Evolutionary conservation across 2,329 filamentous ascomycete genomes (phyloP).

Genomic region (Decorospora gaudefroyi): DNA sequence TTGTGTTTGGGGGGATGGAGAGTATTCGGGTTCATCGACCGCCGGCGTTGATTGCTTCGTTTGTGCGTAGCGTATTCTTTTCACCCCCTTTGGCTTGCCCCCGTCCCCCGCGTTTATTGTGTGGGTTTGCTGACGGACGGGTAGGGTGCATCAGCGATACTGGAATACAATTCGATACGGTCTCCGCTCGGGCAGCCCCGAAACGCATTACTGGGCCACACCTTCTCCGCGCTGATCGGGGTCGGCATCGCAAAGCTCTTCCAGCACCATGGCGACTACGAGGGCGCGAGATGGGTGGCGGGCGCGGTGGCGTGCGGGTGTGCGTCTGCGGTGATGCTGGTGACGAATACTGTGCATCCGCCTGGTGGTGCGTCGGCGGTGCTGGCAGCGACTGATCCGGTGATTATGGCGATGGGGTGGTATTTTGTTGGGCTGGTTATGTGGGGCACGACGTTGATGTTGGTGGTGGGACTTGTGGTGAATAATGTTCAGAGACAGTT

Average conservation of each 20-base stretch:
- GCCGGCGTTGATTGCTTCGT: slow-evolving; percentile 52
- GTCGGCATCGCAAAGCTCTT: slow-evolving; percentile 54
- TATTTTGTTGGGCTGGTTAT: slow-evolving; percentile 51
- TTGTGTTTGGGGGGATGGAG: slow-evolving; percentile 49
- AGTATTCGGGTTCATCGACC: slow-evolving; percentile 47
- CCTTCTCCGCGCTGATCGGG: slow-evolving; percentile 52
- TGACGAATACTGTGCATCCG: slow-evolving; percentile 56
- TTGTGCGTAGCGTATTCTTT: no score
- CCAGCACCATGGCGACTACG: slow-evolving; percentile 45
- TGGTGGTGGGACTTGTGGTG: slow-evolving; percentile 49
- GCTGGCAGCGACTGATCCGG: slow-evolving; percentile 49
- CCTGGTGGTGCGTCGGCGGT: slow-evolving; percentile 57
- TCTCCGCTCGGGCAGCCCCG: slow-evolving; percentile 56
- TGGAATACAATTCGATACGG: slow-evolving; percentile 55
- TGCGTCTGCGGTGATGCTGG: slow-evolving; percentile 53
- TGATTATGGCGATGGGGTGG: slow-evolving; percentile 53
- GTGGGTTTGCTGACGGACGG: slow-evolving; percentile 8
- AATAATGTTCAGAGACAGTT: slow-evolving; percentile 56
- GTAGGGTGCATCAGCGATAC: slow-evolving; percentile 54
- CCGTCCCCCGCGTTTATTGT: no score
- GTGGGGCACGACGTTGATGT: slow-evolving; percentile 51
- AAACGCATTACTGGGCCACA: slow-evolving; percentile 53
- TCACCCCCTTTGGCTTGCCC: no score
- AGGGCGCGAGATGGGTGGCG: slow-evolving; percentile 51
- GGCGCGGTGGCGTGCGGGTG: slow-evolving; percentile 51